Evolutionary conservation across 208 protist genomes (phyloP).

Genomic region (Vickermania ingenoplastis): DNA sequence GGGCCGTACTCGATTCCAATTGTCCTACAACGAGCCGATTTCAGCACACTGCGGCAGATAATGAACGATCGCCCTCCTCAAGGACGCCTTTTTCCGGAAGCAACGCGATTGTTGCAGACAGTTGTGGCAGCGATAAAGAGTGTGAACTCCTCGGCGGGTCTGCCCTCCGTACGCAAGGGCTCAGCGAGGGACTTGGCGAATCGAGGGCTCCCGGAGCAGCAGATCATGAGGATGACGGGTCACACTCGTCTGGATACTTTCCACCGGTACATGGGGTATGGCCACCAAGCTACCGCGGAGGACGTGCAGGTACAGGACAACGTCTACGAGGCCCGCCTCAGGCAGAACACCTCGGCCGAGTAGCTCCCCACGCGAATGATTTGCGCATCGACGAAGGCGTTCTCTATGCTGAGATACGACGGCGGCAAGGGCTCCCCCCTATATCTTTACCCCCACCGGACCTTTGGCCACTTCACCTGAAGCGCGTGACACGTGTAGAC

Average conservation of each 20-base stretch:
- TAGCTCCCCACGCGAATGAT: background rate
- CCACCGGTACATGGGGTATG: background rate
- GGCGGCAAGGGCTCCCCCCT: background rate
- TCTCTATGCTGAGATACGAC: slow-evolving; percentile 2
- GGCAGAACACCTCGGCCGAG: background rate
- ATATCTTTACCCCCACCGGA: background rate
- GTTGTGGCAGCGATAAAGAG: background rate
- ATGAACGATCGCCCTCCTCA: slow-evolving; percentile 1
- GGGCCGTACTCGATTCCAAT: background rate
- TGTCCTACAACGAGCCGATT: background rate
- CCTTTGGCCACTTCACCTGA: slow-evolving; percentile 1
- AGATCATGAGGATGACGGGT: slow-evolving; percentile 2
- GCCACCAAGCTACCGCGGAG: slow-evolving; percentile 1
- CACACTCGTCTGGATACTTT: background rate
- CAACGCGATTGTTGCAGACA: slow-evolving; percentile 1
- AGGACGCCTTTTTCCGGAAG: slow-evolving; percentile 1
- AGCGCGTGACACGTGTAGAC: background rate
- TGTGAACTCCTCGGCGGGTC: background rate
- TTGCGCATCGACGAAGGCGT: background rate
- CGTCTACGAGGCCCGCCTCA: background rate
- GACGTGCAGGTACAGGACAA: background rate
- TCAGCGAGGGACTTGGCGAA: background rate
- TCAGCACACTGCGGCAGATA: slow-evolving; percentile 1
- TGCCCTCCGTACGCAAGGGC: background rate
- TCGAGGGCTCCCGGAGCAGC: background rate